Evolutionary conservation across 768 basidiomycete species (phyloP).

Genomic region (Rhodotorula kratochvilovae): DNA sequence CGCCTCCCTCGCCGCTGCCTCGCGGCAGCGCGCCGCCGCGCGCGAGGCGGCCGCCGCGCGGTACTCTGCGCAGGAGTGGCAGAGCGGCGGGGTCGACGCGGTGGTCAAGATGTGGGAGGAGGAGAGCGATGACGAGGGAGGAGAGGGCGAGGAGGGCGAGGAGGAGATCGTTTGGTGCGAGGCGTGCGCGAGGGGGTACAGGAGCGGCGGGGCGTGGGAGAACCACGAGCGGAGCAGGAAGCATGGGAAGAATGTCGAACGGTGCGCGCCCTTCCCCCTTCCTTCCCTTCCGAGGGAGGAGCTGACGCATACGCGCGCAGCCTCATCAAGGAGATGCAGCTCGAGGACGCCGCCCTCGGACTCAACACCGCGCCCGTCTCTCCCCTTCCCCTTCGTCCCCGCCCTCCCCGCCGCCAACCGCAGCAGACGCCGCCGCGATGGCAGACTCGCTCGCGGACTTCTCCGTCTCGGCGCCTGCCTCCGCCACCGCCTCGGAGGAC

Average conservation of each 20-base stretch:
- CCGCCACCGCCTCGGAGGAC: background rate
- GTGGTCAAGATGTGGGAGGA: slow-evolving; percentile 45
- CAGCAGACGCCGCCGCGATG: background rate
- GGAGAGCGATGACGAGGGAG: slow-evolving; percentile 77
- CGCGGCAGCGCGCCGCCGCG: slow-evolving; percentile 45
- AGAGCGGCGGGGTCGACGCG: slow-evolving; percentile 49
- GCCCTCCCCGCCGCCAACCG: background rate
- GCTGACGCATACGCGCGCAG: slow-evolving; percentile 36
- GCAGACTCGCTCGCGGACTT: slow-evolving; percentile 5
- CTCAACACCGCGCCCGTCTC: slow-evolving; percentile 48
- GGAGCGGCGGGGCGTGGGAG: slow-evolving; percentile 88
- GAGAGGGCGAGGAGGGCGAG: slow-evolving; percentile 42
- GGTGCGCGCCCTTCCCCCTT: slow-evolving; percentile 44
- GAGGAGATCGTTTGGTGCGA: slow-evolving; percentile 79
- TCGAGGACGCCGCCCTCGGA: slow-evolving; percentile 66
- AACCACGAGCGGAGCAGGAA: slow-evolving; percentile 95
- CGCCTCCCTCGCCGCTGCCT: slow-evolving; percentile 46
- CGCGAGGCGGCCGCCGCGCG: slow-evolving; percentile 47
- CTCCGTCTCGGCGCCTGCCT: background rate
- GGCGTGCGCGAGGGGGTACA: slow-evolving; percentile 83
- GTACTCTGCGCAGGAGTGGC: slow-evolving; percentile 88
- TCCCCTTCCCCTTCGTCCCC: slow-evolving; percentile 12
- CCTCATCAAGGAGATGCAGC: slow-evolving; percentile 69
- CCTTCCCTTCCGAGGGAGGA: background rate
- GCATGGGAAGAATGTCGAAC: slow-evolving; percentile 81